phyloP scores from a whole-genome alignment of 2,329 filamentous ascomycete genomes.

The Ceratocystis diversiconidia region DNA sequence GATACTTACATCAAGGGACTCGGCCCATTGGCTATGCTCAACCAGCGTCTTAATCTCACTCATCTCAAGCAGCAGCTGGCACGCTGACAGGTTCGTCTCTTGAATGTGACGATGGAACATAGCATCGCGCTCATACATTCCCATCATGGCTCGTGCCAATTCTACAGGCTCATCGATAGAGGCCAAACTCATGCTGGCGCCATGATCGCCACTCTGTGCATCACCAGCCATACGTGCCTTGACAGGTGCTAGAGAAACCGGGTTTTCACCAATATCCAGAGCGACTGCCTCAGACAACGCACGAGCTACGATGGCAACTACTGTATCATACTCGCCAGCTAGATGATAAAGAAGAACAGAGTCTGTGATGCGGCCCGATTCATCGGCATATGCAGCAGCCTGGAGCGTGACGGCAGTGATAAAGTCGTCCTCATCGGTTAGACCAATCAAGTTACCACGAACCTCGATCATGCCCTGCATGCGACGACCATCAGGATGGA shows the following conservation, averaged over 20 bases:
- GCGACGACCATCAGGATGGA: conserved; percentile 69
- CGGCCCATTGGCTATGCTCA: conserved; percentile 41
- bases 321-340: conserved; percentile 86
- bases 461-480: conserved; percentile 80
- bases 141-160: conserved; percentile 46
- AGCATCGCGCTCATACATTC: conserved; percentile 46
- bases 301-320: conserved; percentile 79
- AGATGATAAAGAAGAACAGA: conserved; percentile 90
- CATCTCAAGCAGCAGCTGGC: conserved; percentile 44
- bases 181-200: conserved; percentile 27
- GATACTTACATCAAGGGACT: conserved; percentile 41
- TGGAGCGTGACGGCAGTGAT: conserved; percentile 85
- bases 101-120: conserved; percentile 47
- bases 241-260: conserved; percentile 62
- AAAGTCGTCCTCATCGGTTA: conserved; percentile 69
- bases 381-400: conserved; percentile 82
- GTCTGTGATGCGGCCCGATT: conserved; percentile 84
- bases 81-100: conserved; percentile 42
- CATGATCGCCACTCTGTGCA: conserved; percentile 43
- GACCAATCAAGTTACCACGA: conserved; percentile 64
- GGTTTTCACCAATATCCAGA: conserved; percentile 69
- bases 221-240: conserved; percentile 48
- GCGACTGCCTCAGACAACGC: conserved; percentile 81
- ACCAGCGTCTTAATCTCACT: conserved; percentile 45
- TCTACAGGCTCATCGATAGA: conserved; percentile 47